Conservation (phyloP, 768 basidiomycete species). For the Lactifluus volemus region DNA sequence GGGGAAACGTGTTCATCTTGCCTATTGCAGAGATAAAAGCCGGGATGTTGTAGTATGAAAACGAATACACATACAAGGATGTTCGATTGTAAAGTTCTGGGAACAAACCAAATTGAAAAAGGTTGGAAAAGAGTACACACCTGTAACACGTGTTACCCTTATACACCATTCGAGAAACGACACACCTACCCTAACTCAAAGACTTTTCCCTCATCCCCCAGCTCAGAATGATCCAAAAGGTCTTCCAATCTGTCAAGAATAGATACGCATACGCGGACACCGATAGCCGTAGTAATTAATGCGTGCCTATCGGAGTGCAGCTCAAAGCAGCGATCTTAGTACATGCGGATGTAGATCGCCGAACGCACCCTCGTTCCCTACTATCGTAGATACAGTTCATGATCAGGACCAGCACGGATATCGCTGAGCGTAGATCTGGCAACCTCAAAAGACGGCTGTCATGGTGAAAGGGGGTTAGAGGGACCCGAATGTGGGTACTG, state of each 20-base stretch:
- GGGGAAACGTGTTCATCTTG: constrained; percentile 67
- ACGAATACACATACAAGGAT: constrained; percentile 7
- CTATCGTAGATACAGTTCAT: constrained; percentile 13
- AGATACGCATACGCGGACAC: constrained; percentile 55
- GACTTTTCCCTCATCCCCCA: constrained; percentile 52
- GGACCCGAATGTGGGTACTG: constrained; percentile 3
- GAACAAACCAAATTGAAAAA: constrained; percentile 17
- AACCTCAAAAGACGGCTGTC: constrained; percentile 36
- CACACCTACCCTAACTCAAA: constrained; percentile 63
- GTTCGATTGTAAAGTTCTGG: constrained; percentile 15
- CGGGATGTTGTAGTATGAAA: background rate
- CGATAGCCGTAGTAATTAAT: constrained; percentile 44
- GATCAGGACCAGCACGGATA: constrained; percentile 15
- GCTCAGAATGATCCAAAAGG: constrained; percentile 59
- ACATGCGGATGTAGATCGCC: background rate
- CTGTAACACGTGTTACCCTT: constrained; percentile 10
- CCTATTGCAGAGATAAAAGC: constrained; percentile 29
- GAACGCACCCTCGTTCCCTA: constrained; percentile 9
- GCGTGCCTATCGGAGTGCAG: constrained; percentile 34
- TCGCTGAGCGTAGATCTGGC: constrained; percentile 10
- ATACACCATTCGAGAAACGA: constrained; percentile 5
- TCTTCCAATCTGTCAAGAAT: constrained; percentile 67
- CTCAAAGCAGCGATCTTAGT: background rate
- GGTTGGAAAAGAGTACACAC: constrained; percentile 12
- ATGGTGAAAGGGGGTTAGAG: constrained; percentile 13